Evolutionary conservation across 345 rosid genomes (phyloP).

Genomic region (Dipteronia dyeriana): DNA sequence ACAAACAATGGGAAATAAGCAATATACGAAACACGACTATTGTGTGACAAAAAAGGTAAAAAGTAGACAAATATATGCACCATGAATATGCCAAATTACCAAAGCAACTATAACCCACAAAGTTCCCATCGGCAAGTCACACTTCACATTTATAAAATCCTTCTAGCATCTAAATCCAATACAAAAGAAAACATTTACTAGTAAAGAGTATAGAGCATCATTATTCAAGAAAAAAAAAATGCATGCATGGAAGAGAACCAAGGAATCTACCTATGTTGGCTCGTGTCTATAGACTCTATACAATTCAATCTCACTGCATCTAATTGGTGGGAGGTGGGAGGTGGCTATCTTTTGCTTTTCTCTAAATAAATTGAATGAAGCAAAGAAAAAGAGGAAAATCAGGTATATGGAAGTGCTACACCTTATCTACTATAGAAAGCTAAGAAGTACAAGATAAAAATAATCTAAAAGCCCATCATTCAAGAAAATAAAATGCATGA

Average conservation of each 20-base stretch:
- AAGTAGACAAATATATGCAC: conserved; percentile 5
- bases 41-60: conserved; percentile 17
- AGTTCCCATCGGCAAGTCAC: conserved; percentile 5
- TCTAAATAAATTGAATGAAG: background rate
- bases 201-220: background rate
- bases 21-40: conserved; percentile 16
- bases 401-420: background rate
- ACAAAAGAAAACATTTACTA: background rate
- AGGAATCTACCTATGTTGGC: background rate
- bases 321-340: background rate
- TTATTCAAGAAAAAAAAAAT: background rate
- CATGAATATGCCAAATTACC: conserved; percentile 11
- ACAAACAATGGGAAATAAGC: conserved; percentile 18
- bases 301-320: conserved; percentile 1
- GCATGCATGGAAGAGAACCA: background rate
- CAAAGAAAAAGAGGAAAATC: background rate
- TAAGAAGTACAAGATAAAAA: background rate
- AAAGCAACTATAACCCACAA: conserved; percentile 12
- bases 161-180: conserved; percentile 11
- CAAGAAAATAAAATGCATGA: background rate
- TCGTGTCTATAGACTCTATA: background rate
- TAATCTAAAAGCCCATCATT: background rate
- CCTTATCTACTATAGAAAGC: background rate
- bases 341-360: background rate
- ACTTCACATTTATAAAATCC: conserved; percentile 1